These are phyloP conservation scores for Ammopiptanthus mongolicus DNA, from an alignment of 306 rosid species.

Conservation along the genomic window DNA sequence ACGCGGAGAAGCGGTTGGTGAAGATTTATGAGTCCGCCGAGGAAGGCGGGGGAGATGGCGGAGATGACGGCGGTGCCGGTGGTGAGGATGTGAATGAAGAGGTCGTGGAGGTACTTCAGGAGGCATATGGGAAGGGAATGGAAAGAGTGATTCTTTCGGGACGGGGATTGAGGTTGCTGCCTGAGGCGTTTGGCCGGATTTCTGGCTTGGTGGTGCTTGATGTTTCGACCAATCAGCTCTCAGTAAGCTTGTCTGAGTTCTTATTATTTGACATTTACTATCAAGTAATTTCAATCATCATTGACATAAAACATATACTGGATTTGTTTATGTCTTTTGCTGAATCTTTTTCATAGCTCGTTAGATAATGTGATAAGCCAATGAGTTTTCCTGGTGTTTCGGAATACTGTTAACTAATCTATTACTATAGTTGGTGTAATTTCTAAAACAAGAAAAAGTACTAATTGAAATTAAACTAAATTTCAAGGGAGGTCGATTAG, in stretches of 20 bases:
- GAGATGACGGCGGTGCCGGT: background rate
- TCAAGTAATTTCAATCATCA: too few relatives aligned
- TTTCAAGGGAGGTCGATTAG: background rate
- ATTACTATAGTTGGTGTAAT: too few relatives aligned
- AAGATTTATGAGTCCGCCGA: constrained; percentile 58
- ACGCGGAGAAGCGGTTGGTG: constrained; percentile 67
- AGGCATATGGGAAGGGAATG: constrained; percentile 58
- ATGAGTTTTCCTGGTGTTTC: too few relatives aligned
- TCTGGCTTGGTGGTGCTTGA: constrained; percentile 55
- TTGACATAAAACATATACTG: too few relatives aligned
- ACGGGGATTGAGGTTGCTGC: constrained; percentile 52
- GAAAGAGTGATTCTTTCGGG: constrained; percentile 56
- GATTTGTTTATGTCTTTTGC: too few relatives aligned
- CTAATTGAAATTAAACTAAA: background rate
- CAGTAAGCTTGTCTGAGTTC: constrained; percentile 17
- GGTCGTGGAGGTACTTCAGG: constrained; percentile 74
- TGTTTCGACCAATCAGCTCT: constrained; percentile 61
- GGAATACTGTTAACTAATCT: too few relatives aligned
- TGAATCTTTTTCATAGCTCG: too few relatives aligned
- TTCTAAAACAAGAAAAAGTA: too few relatives aligned
- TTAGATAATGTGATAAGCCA: too few relatives aligned
- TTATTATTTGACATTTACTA: too few relatives aligned
- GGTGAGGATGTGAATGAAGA: constrained; percentile 55
- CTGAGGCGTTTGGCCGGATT: constrained; percentile 80
- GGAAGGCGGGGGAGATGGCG: background rate